Conservation (phyloP, 2,329 filamentous ascomycete species). For the Beauveria caledonica region DNA sequence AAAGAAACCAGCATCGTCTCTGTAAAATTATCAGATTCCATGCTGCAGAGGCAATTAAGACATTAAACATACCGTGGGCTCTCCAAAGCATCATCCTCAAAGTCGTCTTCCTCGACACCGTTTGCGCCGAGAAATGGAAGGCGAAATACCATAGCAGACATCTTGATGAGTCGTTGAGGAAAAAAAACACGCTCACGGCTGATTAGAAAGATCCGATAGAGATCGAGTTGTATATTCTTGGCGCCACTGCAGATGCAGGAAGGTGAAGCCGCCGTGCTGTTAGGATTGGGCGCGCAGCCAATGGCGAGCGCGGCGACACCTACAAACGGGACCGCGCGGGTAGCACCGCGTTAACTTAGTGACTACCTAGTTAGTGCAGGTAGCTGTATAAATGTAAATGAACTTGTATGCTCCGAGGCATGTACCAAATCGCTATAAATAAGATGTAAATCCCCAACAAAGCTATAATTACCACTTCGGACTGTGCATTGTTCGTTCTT, state of each 20-base stretch:
- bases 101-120: neutral
- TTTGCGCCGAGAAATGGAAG: neutral
- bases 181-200: neutral
- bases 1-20: neutral
- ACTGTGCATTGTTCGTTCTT: neutral
- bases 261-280: neutral
- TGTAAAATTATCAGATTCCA: neutral
- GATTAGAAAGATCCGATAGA: neutral
- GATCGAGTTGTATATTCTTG: neutral
- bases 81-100: neutral
- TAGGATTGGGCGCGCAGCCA: neutral
- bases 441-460: neutral
- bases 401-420: neutral
- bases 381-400: neutral
- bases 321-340: neutral
- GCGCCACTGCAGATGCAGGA: neutral
- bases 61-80: neutral
- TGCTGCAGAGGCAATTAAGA: no score
- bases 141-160: neutral
- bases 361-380: neutral
- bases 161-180: neutral
- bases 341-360: neutral
- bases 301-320: neutral
- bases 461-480: neutral
- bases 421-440: neutral